A percentile compares a stretch with the other conserved stretches of the same genome.
Conservation (phyloP, 441 rosid genomes). For the Erodium texanum region DNA sequence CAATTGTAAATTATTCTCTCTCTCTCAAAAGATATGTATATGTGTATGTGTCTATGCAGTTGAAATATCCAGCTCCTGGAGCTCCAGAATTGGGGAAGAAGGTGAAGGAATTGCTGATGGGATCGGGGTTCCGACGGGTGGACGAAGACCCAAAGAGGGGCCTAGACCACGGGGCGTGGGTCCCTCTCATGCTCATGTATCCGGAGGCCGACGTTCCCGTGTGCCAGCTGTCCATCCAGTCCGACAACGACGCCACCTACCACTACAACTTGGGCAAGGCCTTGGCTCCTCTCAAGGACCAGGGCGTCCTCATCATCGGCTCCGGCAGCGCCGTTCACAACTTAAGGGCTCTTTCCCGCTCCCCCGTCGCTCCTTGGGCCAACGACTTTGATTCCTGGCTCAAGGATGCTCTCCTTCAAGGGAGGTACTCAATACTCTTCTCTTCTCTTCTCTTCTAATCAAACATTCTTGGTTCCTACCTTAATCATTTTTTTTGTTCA, state of each 20-base stretch:
- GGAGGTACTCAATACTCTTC: slow-evolving; percentile 45
- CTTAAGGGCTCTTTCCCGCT: slow-evolving; percentile 33
- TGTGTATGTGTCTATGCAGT: slow-evolving; percentile 21
- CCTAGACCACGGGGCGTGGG: slow-evolving; percentile 94
- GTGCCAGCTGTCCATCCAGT: slow-evolving; percentile 81
- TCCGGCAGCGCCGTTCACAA: slow-evolving; percentile 80
- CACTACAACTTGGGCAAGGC: slow-evolving; percentile 88
- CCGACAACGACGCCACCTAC: slow-evolving; percentile 41
- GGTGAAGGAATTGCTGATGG: slow-evolving; percentile 58
- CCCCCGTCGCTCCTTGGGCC: slow-evolving; percentile 50
- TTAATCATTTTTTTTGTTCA: too few species aligned
- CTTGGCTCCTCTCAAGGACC: slow-evolving; percentile 60
- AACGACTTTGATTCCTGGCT: slow-evolving; percentile 70
- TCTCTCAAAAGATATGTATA: too few species aligned
- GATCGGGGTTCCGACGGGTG: slow-evolving; percentile 43
- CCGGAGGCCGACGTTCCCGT: slow-evolving; percentile 77
- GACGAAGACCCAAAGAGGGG: slow-evolving; percentile 61
- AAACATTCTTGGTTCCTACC: too few species aligned
- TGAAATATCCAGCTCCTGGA: slow-evolving; percentile 84
- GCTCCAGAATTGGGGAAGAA: slow-evolving; percentile 67
- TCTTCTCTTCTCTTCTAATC: too few species aligned
- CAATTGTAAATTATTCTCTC: too few species aligned
- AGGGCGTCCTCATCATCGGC: slow-evolving; percentile 78
- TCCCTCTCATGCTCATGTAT: slow-evolving; percentile 84
- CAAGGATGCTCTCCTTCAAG: slow-evolving; percentile 58